A percentile compares a stretch with the other conserved stretches of the same genome.
Conservation (phyloP, 768 basidiomycete species). For the Porpolomopsis calyptriformis region DNA sequence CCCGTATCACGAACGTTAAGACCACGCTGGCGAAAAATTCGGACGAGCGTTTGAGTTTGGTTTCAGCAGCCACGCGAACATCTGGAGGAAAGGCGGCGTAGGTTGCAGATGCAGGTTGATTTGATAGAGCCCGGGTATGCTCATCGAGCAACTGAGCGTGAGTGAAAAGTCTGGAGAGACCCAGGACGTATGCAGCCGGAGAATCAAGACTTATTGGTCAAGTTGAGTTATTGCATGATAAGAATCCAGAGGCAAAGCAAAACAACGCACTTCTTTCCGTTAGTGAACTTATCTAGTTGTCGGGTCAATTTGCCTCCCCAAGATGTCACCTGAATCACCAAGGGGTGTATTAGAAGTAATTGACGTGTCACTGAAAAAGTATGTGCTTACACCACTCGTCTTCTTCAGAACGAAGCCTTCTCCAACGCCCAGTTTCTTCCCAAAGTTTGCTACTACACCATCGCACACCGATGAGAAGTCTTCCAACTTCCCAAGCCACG, state of each 20-base stretch:
- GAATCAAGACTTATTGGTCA: constrained; percentile 62
- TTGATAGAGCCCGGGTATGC: constrained; percentile 64
- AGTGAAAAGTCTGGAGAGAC: constrained; percentile 60
- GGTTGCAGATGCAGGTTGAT: constrained; percentile 55
- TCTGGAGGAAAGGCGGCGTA: constrained; percentile 64
- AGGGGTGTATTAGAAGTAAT: neutral
- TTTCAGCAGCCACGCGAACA: constrained; percentile 52
- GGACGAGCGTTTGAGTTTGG: constrained; percentile 69
- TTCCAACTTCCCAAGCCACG: constrained; percentile 68
- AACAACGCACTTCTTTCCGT: constrained; percentile 70
- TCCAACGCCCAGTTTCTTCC: constrained; percentile 80
- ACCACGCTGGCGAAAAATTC: constrained; percentile 88
- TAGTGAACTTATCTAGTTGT: constrained; percentile 74
- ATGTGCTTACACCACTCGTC: constrained; percentile 18
- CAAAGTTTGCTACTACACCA: constrained; percentile 68
- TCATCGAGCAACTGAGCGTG: constrained; percentile 78
- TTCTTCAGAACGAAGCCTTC: constrained; percentile 82
- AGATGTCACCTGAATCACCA: constrained; percentile 25
- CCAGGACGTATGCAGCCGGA: constrained; percentile 72
- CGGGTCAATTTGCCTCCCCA: constrained; percentile 69
- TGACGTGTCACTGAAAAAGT: neutral
- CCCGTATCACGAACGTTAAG: constrained; percentile 80
- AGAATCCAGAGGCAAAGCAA: constrained; percentile 2
- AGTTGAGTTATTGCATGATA: constrained; percentile 12
- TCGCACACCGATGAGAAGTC: constrained; percentile 75